A percentile compares a stretch with the other conserved stretches of the same genome.
phyloP scores from a whole-genome alignment of 768 basidiomycete species.

The Kwoniella dendrophila region DNA sequence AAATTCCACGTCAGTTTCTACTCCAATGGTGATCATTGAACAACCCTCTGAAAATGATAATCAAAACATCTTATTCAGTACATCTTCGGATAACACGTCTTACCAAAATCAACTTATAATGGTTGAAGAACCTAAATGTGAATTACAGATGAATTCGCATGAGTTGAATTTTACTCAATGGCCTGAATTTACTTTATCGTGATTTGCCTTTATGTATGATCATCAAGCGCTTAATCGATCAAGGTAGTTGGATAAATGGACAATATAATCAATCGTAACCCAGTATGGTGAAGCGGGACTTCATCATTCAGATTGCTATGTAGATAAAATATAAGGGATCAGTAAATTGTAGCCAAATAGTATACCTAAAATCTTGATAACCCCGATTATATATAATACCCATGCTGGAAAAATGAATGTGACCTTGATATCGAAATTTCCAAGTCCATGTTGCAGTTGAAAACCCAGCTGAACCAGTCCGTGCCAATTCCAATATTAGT shows the following conservation, averaged over 20 bases:
- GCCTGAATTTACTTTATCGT: constrained; percentile 7
- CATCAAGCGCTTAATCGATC: background rate
- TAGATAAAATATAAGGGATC: background rate
- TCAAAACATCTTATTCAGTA: constrained; percentile 1
- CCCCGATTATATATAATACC: background rate
- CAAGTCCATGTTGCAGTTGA: background rate
- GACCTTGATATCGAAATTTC: background rate
- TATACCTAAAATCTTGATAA: background rate
- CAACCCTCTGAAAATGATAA: constrained; percentile 6
- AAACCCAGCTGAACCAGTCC: constrained; percentile 3
- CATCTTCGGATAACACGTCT: background rate
- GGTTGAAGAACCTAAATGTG: constrained; percentile 14
- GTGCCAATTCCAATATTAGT: background rate
- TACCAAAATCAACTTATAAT: constrained; percentile 4
- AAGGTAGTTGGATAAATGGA: too few relatives aligned
- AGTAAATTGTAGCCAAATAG: background rate
- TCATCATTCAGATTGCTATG: constrained; percentile 9
- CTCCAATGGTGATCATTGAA: constrained; percentile 12
- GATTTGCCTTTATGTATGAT: background rate
- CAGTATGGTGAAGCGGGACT: constrained; percentile 2
- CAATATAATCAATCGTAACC: background rate
- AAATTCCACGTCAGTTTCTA: too few relatives aligned
- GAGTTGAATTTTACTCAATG: constrained; percentile 6
- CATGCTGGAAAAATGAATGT: background rate
- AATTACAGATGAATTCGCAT: background rate